These are phyloP conservation scores for Onygenales sp. DNA, from an alignment of 2,329 filamentous ascomycete genomes.

Conservation along the genomic window DNA sequence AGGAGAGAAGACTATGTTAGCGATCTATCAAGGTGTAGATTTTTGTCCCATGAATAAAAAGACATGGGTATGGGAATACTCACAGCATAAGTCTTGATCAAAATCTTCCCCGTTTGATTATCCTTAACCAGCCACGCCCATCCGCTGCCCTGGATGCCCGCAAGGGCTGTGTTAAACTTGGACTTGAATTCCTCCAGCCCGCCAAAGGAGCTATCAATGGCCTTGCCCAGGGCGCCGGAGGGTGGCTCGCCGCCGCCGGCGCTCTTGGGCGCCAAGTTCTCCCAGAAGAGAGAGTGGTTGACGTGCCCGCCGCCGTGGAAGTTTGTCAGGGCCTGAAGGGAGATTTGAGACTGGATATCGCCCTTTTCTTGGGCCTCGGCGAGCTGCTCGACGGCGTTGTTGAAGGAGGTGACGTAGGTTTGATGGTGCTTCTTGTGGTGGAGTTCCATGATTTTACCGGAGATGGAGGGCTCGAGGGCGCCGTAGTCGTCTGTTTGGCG, in stretches of 20 bases:
- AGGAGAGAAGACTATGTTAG: not conserved
- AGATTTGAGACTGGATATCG: constrained; percentile 49
- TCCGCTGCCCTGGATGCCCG: constrained; percentile 56
- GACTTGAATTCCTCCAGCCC: constrained; percentile 50
- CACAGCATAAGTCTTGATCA: constrained; percentile 56
- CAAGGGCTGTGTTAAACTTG: constrained; percentile 55
- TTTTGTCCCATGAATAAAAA: not conserved
- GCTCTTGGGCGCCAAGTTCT: constrained; percentile 55
- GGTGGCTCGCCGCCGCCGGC: constrained; percentile 55
- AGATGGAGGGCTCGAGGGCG: constrained; percentile 77
- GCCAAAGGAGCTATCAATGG: constrained; percentile 52
- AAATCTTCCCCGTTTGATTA: constrained; percentile 47
- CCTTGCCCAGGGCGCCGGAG: constrained; percentile 45
- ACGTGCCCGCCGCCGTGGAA: constrained; percentile 56
- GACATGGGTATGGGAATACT: constrained; percentile 13
- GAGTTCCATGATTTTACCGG: constrained; percentile 89
- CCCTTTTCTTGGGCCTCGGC: constrained; percentile 46
- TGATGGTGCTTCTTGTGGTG: constrained; percentile 93
- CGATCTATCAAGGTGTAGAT: not conserved
- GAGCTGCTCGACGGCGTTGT: constrained; percentile 65
- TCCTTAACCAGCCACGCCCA: constrained; percentile 58
- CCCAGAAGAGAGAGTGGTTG: constrained; percentile 58
- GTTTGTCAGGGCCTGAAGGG: constrained; percentile 52
- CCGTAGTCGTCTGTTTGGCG: constrained; percentile 72
- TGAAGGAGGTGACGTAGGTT: constrained; percentile 85